A percentile compares a stretch with the other conserved stretches of the same genome.
Evolutionary conservation across 1,284 basidiomycete genomes (phyloP).

Genomic region (Peniophora sp.): DNA sequence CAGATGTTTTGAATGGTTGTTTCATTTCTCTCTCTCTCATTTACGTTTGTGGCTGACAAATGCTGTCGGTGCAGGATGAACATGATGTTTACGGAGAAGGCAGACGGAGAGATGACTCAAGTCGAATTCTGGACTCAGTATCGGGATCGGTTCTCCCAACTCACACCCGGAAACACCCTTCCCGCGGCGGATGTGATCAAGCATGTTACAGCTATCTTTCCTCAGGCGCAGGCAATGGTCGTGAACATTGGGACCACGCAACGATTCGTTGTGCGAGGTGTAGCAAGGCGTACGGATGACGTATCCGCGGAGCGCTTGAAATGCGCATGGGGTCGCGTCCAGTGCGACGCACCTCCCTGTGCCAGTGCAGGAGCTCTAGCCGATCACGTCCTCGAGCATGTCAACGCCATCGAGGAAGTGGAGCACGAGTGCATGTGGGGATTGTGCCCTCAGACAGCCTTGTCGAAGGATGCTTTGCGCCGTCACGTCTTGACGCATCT

Average conservation of each 20-base stretch:
- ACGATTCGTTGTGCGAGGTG: conserved; percentile 75
- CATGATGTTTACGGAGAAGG: conserved; percentile 61
- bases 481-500: conserved; percentile 70
- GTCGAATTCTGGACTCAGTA: conserved; percentile 89
- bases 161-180: conserved; percentile 42
- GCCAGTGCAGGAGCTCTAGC: conserved; percentile 51
- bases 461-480: conserved; percentile 44
- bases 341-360: conserved; percentile 43
- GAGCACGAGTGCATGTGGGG: conserved; percentile 59
- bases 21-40: background rate
- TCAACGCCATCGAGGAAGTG: conserved; percentile 33
- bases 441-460: conserved; percentile 40
- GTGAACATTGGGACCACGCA: conserved; percentile 54
- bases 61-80: conserved; percentile 60
- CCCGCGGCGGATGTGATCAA: conserved; percentile 86
- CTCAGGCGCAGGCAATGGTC: conserved; percentile 78
- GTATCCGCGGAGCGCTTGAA: conserved; percentile 49
- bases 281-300: conserved; percentile 56
- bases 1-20: conserved; percentile 70
- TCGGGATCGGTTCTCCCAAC: conserved; percentile 55
- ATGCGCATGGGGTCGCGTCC: conserved; percentile 59
- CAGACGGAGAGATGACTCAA: conserved; percentile 75
- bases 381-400: conserved; percentile 57
- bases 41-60: conserved; percentile 4
- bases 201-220: conserved; percentile 72